Evolutionary conservation across 371 early-diverging fungal species (phyloP).

Genomic region (Circinella umbellata): DNA sequence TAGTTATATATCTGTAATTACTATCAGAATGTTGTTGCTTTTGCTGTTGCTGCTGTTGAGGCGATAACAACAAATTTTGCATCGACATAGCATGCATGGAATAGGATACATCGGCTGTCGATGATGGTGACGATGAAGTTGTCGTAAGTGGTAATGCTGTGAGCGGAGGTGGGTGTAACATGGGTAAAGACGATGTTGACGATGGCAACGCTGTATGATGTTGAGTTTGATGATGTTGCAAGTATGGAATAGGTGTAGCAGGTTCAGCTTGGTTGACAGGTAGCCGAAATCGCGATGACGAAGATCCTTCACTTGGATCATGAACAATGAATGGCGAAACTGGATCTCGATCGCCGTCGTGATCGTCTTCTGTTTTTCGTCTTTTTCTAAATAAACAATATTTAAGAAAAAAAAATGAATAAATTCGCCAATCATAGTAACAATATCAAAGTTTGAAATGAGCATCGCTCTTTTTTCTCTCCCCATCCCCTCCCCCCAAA

Average conservation of each 20-base stretch:
- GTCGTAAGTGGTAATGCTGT: not conserved
- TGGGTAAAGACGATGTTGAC: not conserved
- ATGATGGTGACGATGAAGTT: not conserved
- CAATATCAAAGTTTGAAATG: not conserved
- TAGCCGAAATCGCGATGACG: conserved; percentile 3
- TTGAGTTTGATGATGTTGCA: not conserved
- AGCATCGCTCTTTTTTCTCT: too few relatives aligned
- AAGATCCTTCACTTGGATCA: conserved; percentile 3
- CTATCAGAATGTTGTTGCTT: not conserved
- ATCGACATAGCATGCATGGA: conserved; percentile 17
- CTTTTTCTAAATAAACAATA: conserved; percentile 6
- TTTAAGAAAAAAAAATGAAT: too few relatives aligned
- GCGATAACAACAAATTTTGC: conserved; percentile 13
- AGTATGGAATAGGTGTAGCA: conserved; percentile 8
- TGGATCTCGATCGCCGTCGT: not conserved
- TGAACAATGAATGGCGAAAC: conserved; percentile 7
- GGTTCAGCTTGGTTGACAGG: conserved; percentile 1
- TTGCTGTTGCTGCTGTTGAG: not conserved
- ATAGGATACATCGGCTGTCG: not conserved
- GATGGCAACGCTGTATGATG: not conserved
- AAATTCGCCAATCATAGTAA: not conserved
- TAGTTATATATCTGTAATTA: not conserved
- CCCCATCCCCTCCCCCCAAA: too few relatives aligned
- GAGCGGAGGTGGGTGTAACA: not conserved
- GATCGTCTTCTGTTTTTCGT: conserved; percentile 8